phyloP scores from a whole-genome alignment of 805 yeast species.

The Lipomyces kockii region DNA sequence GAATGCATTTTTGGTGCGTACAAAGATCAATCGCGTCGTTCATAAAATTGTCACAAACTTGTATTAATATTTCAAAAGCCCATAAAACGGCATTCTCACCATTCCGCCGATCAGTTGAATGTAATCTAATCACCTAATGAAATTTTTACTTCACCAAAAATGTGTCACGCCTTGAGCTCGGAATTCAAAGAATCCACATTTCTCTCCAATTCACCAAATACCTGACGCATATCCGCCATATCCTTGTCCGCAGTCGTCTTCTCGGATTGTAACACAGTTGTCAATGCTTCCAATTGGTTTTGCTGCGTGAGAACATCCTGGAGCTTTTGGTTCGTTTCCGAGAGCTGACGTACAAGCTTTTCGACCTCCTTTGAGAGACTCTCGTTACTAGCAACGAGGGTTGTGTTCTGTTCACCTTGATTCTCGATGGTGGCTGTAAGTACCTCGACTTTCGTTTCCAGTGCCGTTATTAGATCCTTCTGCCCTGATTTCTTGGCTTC shows the following conservation, averaged over 20 bases:
- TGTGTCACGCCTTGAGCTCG: neutral
- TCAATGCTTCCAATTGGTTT: neutral
- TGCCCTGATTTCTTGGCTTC: neutral
- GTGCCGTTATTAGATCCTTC: neutral
- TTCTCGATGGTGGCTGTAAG: neutral
- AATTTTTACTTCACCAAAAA: neutral
- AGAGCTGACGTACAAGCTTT: neutral
- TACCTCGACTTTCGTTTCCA: neutral
- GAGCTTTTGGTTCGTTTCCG: neutral
- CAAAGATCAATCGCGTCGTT: too few relatives aligned
- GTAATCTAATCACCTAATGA: neutral
- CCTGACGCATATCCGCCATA: neutral
- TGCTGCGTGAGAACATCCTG: neutral
- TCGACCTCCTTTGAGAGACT: neutral
- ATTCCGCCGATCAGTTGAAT: neutral
- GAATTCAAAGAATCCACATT: slow-evolving; percentile 8
- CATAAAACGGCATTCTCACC: neutral
- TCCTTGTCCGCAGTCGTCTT: neutral
- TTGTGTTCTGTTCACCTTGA: neutral
- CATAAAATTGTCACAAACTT: neutral
- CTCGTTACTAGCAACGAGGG: neutral
- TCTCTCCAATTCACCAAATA: slow-evolving; percentile 5
- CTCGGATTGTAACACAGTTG: neutral
- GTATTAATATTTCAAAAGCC: neutral
- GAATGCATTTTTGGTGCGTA: neutral